A percentile compares a stretch with the other conserved stretches of the same genome.
These are phyloP conservation scores for Lipomyces kockii DNA, from an alignment of 805 yeast species.

Conservation along the genomic window DNA sequence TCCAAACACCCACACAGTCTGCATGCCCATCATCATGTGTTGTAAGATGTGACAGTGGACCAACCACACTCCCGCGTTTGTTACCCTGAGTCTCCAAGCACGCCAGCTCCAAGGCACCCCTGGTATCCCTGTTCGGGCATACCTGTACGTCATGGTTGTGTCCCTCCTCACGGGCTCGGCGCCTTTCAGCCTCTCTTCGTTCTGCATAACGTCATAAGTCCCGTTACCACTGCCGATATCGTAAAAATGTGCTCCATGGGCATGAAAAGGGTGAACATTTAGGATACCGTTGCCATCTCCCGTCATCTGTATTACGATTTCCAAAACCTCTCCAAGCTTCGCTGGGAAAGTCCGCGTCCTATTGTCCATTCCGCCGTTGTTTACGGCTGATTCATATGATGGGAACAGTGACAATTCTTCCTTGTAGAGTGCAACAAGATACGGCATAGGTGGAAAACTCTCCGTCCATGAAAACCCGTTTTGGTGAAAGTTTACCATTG, in stretches of 20 bases:
- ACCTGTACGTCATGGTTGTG: neutral
- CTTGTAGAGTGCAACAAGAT: neutral
- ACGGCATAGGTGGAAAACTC: neutral
- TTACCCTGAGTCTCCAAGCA: slow-evolving; percentile 7
- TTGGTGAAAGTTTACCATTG: neutral
- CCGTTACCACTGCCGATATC: slow-evolving; percentile 1
- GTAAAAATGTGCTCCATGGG: neutral
- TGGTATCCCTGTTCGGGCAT: neutral
- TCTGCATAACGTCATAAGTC: neutral
- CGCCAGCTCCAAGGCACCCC: neutral
- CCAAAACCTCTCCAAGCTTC: slow-evolving; percentile 5
- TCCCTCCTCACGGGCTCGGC: neutral
- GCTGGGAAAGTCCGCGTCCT: slow-evolving; percentile 1
- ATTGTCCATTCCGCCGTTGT: slow-evolving; percentile 1
- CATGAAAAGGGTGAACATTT: neutral
- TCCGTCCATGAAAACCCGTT: slow-evolving; percentile 1
- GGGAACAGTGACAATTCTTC: neutral
- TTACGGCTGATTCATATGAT: neutral
- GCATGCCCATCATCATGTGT: slow-evolving; percentile 3
- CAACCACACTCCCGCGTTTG: neutral
- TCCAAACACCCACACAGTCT: slow-evolving; percentile 2
- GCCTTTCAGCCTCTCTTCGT: slow-evolving; percentile 1
- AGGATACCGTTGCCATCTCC: neutral
- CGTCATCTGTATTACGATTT: neutral
- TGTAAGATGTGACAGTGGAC: slow-evolving; percentile 1